These are phyloP conservation scores for Gossypium davidsonii DNA, from an alignment of 441 rosid species.

Conservation along the genomic window DNA sequence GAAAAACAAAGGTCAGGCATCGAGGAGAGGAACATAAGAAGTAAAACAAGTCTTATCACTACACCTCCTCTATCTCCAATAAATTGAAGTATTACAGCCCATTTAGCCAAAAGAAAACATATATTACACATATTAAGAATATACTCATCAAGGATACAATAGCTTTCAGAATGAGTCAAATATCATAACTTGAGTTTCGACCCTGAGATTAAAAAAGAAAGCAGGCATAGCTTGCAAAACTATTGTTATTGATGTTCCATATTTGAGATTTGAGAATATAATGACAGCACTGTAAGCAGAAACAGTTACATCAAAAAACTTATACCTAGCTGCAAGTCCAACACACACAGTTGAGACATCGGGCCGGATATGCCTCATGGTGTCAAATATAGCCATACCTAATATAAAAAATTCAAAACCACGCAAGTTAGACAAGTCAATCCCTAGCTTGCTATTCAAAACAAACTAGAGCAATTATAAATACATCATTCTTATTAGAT, in stretches of 20 bases:
- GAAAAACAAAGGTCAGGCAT: background rate
- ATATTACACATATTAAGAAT: background rate
- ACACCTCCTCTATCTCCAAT: background rate
- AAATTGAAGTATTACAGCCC: background rate
- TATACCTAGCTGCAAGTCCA: conserved; percentile 92
- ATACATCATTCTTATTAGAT: background rate
- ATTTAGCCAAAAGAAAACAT: background rate
- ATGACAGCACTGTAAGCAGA: background rate
- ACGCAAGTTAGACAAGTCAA: conserved; percentile 11
- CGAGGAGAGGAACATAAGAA: background rate
- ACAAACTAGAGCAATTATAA: background rate
- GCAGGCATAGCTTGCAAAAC: background rate
- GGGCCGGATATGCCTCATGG: conserved; percentile 90
- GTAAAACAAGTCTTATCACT: background rate
- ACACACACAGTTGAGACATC: conserved; percentile 97
- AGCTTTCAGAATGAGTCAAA: background rate
- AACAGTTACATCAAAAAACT: conserved; percentile 7
- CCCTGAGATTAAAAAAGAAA: background rate
- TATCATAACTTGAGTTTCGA: background rate
- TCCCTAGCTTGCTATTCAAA: background rate
- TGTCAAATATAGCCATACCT: conserved; percentile 97
- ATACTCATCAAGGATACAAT: background rate
- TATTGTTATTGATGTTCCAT: background rate
- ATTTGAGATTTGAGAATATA: background rate
- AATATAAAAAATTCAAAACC: background rate